Conservation (phyloP, 192 early-diverging fungal species). For the Coemansia brasiliensis region DNA sequence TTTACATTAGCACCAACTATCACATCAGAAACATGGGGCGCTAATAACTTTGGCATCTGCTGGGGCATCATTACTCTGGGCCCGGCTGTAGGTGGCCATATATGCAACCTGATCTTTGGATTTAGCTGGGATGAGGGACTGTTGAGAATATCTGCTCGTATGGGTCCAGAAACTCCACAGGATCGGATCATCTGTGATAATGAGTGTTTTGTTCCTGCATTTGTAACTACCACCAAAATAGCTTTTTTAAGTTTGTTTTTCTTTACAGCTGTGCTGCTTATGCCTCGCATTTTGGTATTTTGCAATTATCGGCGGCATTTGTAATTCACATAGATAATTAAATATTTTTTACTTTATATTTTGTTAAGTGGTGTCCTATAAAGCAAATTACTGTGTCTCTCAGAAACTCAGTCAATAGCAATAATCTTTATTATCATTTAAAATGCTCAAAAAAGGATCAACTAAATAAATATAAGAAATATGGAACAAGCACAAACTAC, state of each 20-base stretch:
- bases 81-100: constrained; percentile 63
- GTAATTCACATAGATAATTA: no score
- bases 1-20: constrained; percentile 54
- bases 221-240: constrained; percentile 30
- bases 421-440: no score
- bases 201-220: constrained; percentile 47
- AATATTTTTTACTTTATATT: no score
- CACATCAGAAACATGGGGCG: constrained; percentile 54
- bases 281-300: constrained; percentile 15
- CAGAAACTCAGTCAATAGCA: no score
- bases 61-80: constrained; percentile 63
- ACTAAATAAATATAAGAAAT: no score
- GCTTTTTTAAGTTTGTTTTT: constrained; percentile 32
- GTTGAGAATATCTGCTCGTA: constrained; percentile 14
- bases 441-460: no score
- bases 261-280: constrained; percentile 29
- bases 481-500: no score
- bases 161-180: constrained; percentile 12
- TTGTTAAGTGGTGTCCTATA: no score
- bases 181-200: constrained; percentile 28
- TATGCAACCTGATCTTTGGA: constrained; percentile 66
- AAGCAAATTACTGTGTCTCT: no score
- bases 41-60: constrained; percentile 53
- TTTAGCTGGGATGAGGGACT: constrained; percentile 56
- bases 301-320: no score